Conservation (phyloP, 2,329 filamentous ascomycete genomes). For the Paracamarosporium sp. region DNA sequence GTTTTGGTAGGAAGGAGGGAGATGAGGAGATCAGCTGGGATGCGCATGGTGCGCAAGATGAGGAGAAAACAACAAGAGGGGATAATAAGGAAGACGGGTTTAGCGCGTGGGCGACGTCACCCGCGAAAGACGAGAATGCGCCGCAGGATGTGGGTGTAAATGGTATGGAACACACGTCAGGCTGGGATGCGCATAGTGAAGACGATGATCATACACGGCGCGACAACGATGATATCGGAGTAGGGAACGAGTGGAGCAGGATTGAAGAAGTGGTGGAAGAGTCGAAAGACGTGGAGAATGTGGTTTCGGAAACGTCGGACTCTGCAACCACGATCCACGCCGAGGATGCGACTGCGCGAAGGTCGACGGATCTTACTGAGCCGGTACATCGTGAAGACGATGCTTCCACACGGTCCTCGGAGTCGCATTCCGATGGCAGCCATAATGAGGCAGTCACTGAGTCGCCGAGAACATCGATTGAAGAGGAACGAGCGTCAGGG, state of each 20-base stretch:
- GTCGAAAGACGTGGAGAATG: conserved; percentile 10
- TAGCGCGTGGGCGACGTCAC: conserved; percentile 34
- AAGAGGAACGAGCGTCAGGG: conserved; percentile 33
- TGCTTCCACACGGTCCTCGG: conserved; percentile 42
- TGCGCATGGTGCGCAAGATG: neutral
- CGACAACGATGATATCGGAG: neutral
- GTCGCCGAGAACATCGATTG: conserved; percentile 46
- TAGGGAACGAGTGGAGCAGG: conserved; percentile 18
- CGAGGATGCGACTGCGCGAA: conserved; percentile 15
- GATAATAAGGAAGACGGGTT: conserved; percentile 32
- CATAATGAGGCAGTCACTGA: conserved; percentile 36
- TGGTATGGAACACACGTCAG: neutral
- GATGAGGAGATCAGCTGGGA: neutral
- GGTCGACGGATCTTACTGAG: conserved; percentile 9
- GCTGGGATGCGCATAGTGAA: neutral
- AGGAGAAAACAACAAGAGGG: neutral
- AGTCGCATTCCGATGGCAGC: conserved; percentile 45
- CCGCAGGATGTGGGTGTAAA: conserved; percentile 4
- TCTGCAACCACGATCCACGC: conserved; percentile 35
- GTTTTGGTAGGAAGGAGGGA: neutral
- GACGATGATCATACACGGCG: conserved; percentile 12
- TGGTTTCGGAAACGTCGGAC: conserved; percentile 28
- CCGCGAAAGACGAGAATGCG: conserved; percentile 8
- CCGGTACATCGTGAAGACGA: conserved; percentile 32
- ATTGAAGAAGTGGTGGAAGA: conserved; percentile 9